These are phyloP conservation scores for Saturnispora serradocipensis DNA, from an alignment of 805 yeast species.

Conservation along the genomic window DNA sequence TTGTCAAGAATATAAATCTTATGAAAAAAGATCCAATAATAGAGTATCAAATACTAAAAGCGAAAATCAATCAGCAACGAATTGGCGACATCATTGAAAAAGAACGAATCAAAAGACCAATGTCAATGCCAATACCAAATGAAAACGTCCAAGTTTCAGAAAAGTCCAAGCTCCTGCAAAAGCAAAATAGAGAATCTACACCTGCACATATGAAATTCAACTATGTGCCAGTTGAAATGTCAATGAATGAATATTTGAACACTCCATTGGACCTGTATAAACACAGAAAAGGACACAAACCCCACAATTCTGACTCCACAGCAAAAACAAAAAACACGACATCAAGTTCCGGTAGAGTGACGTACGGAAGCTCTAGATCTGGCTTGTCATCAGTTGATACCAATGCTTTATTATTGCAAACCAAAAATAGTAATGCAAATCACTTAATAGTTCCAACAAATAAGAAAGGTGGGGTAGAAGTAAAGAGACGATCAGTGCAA, in stretches of 20 bases:
- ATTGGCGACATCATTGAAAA: not conserved
- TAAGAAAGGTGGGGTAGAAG: constrained; percentile 5
- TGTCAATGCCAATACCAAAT: constrained; percentile 8
- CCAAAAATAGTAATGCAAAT: not conserved
- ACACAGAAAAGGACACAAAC: constrained; percentile 8
- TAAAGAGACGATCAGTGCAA: constrained; percentile 1
- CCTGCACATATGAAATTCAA: constrained; percentile 7
- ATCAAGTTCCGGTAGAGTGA: not conserved
- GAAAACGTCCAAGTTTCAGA: not conserved
- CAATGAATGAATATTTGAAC: constrained; percentile 11
- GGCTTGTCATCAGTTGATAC: constrained; percentile 10
- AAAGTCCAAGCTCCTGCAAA: not conserved
- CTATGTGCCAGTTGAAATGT: constrained; percentile 10
- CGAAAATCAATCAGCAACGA: constrained; percentile 4
- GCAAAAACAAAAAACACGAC: not conserved
- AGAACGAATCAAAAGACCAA: not conserved
- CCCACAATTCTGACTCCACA: not conserved
- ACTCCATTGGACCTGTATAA: constrained; percentile 11
- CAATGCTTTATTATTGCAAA: not conserved
- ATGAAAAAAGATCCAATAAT: constrained; percentile 11
- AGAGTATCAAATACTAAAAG: constrained; percentile 10
- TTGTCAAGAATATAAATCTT: constrained; percentile 9
- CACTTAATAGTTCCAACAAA: not conserved
- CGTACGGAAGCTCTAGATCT: not conserved
- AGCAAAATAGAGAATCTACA: constrained; percentile 10